Base-by-base conservation (phyloP, 352 stramenopile species). In the Blastocystis sp. region DNA sequence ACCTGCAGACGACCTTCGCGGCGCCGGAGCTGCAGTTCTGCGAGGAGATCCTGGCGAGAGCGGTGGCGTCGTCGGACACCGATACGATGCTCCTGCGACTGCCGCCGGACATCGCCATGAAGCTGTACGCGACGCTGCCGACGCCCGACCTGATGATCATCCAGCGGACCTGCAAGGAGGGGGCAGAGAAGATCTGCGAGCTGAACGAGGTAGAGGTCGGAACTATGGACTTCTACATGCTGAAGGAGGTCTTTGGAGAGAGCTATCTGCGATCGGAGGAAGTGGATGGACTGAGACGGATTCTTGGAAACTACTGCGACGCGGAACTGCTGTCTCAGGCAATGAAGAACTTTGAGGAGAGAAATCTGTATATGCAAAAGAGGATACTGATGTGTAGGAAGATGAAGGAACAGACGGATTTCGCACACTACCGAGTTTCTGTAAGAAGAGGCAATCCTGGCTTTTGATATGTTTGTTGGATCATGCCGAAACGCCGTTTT, bases 381-480 rank as follows among this genome's bases (percentile, higher is more conserved):
- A 72, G 38, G 67, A 46, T 42, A 57, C 0, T 0, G 4, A 49
- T 44, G n/a, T 29, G 36, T 46, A 65, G 69, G 27, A 40, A 40
- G n/a, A 48, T 63, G 42, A 40, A 48, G 24, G 36, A 49, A 21
- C 63, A 75, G n/a, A 36, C 36, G n/a, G 29, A 53, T 9, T 75
- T 38, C 42, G 24, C 16, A 34, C 4, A 54, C 6, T 21, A 49
- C 29, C 32, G 32, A 9, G 46, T 81, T 21, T 81, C 69, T 16
- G 49, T 64, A 42, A 63, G 40, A 38, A 36, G 27, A n/a, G 69
- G 69, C 3, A 65, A 6, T 38, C 40, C 49, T 24, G 29, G 40
- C 16, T 59, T 81, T 63, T 81, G 24, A 18, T 38, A 32, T 78
- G 67, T 78, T 78, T 78, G 67, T 78, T 78, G 11, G 36, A 71